A percentile compares a stretch with the other conserved stretches of the same genome.
phyloP scores from a whole-genome alignment of 768 basidiomycete genomes.

The Leucocoprinus sp. region DNA sequence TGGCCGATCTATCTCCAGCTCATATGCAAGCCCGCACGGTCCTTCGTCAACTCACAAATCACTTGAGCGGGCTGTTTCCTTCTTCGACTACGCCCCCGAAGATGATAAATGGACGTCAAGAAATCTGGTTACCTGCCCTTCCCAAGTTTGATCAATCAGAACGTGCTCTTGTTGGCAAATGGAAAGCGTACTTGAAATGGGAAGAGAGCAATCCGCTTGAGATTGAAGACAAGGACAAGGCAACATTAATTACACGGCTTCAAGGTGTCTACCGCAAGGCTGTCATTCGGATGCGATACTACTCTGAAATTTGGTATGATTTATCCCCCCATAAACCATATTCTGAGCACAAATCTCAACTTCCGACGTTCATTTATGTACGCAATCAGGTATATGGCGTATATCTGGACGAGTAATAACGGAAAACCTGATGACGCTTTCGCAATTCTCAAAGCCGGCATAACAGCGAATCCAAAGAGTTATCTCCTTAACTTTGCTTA shows the following conservation, averaged over 20 bases:
- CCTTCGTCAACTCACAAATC: constrained; percentile 69
- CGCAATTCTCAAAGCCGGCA: constrained; percentile 72
- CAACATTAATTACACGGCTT: constrained; percentile 58
- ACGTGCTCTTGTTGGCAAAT: constrained; percentile 67
- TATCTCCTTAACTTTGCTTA: constrained; percentile 88
- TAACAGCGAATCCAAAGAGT: constrained; percentile 81
- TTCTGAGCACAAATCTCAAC: constrained; percentile 1
- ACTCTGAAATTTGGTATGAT: constrained; percentile 85
- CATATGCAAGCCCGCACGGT: constrained; percentile 94
- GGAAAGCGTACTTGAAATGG: constrained; percentile 93
- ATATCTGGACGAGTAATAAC: constrained; percentile 66
- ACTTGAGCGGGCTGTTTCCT: constrained; percentile 53
- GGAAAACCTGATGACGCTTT: constrained; percentile 79
- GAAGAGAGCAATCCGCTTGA: constrained; percentile 93
- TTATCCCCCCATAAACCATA: not conserved
- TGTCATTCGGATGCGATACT: constrained; percentile 87
- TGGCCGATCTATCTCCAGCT: constrained; percentile 83
- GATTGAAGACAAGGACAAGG: constrained; percentile 76
- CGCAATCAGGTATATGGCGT: constrained; percentile 79
- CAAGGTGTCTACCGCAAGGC: constrained; percentile 85
- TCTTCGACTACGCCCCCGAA: constrained; percentile 15
- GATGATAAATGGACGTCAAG: constrained; percentile 19
- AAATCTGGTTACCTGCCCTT: constrained; percentile 57
- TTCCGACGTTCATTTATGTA: constrained; percentile 2
- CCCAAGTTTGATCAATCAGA: constrained; percentile 72